Evolutionary conservation across 352 stramenopile species (phyloP).

Genomic region (Globisporangium acanthophoron): DNA sequence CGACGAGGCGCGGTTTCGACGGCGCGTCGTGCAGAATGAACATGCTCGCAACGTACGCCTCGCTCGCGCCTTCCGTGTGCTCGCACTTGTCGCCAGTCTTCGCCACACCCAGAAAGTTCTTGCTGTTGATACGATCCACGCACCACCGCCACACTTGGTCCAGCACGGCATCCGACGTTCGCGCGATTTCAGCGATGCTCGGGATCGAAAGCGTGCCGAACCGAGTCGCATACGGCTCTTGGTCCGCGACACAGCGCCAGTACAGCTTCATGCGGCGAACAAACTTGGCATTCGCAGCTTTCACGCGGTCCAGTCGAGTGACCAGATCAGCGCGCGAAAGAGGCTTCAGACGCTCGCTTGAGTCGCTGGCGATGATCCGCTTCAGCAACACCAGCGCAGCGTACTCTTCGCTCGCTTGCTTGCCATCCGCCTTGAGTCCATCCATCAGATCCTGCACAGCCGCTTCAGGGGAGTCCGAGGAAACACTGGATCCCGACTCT

Average conservation of each 20-base stretch:
- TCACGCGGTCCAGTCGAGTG: constrained; percentile 36
- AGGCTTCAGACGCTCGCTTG: constrained; percentile 58
- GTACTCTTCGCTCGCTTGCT: constrained; percentile 36
- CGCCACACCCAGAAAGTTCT: constrained; percentile 56
- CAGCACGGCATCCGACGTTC: constrained; percentile 49
- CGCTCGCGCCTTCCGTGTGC: constrained; percentile 79
- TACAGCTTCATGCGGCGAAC: constrained; percentile 85
- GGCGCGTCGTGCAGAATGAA: constrained; percentile 76
- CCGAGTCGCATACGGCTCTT: constrained; percentile 17
- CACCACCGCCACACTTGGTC: constrained; percentile 83
- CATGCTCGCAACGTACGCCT: constrained; percentile 86
- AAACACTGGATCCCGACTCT: not conserved
- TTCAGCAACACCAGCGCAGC: constrained; percentile 46
- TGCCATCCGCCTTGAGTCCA: constrained; percentile 18
- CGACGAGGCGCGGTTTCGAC: constrained; percentile 58
- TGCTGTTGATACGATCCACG: constrained; percentile 78
- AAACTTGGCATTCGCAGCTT: constrained; percentile 47
- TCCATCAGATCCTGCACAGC: constrained; percentile 31
- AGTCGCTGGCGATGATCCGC: constrained; percentile 47
- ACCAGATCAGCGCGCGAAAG: constrained; percentile 31
- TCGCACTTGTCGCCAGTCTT: constrained; percentile 80
- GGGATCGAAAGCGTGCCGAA: constrained; percentile 32
- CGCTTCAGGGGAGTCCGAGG: not conserved
- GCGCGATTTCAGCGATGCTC: constrained; percentile 45
- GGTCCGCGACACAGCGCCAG: constrained; percentile 55